Conservation (phyloP, 345 rosid species). For the Salix udensis region DNA sequence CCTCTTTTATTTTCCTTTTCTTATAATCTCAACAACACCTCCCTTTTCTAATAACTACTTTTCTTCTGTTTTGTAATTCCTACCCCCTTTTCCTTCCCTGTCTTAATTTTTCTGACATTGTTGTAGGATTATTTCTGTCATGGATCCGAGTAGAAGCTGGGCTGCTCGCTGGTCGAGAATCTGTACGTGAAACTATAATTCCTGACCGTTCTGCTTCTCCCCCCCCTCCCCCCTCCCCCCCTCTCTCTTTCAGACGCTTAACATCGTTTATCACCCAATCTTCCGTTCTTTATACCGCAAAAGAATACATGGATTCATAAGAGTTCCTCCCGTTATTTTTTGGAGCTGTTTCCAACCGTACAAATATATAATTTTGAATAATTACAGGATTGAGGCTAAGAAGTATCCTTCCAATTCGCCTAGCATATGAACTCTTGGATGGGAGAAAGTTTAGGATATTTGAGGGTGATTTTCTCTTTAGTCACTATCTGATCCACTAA, state of each 20-base stretch:
- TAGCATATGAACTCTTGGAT: neutral
- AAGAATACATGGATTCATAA: too few species aligned
- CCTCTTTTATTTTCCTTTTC: neutral
- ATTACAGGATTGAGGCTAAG: neutral
- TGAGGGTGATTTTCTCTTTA: neutral
- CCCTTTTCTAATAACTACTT: neutral
- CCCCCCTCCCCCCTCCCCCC: neutral
- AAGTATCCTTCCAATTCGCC: neutral
- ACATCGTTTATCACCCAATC: neutral
- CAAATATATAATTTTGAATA: neutral
- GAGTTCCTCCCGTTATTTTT: neutral
- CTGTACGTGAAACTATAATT: constrained; percentile 40
- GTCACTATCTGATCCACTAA: neutral
- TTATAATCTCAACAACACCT: neutral
- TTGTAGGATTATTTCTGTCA: constrained; percentile 80
- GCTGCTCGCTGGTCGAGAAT: constrained; percentile 96
- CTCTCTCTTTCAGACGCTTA: neutral
- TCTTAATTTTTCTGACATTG: neutral
- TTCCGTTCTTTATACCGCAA: neutral
- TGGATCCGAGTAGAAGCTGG: constrained; percentile 95
- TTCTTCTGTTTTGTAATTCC: neutral
- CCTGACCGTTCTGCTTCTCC: too few species aligned
- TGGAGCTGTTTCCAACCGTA: neutral
- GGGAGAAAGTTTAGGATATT: neutral
- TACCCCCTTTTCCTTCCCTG: neutral